These are phyloP conservation scores for Paramyrothecium roridum DNA, from an alignment of 2,329 filamentous ascomycete genomes.

Conservation along the genomic window DNA sequence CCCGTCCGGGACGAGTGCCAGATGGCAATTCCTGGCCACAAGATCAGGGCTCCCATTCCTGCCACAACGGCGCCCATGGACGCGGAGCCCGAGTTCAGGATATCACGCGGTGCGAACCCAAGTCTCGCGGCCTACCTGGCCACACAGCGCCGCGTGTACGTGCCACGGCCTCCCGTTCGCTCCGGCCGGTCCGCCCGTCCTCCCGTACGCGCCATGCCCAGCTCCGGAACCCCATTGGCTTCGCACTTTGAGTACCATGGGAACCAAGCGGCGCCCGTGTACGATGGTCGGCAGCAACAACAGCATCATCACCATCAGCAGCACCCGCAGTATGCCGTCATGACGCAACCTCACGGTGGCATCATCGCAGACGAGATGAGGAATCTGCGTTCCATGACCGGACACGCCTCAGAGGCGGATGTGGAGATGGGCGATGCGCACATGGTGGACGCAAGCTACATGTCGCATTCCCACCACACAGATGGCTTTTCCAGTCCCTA, in stretches of 20 bases:
- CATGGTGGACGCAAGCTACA: constrained; percentile 24
- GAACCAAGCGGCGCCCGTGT: constrained; percentile 18
- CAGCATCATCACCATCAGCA: constrained; percentile 14
- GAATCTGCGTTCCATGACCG: constrained; percentile 28
- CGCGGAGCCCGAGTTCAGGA: constrained; percentile 32
- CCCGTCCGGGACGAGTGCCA: constrained; percentile 32
- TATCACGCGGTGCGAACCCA: constrained; percentile 29
- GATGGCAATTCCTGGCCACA: constrained; percentile 30
- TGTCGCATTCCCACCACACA: constrained; percentile 9
- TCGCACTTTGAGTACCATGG: constrained; percentile 19
- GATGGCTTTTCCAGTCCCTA: constrained; percentile 14
- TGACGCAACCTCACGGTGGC: constrained; percentile 21
- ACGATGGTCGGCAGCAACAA: constrained; percentile 10
- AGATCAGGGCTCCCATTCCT: constrained; percentile 15
- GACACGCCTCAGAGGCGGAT: constrained; percentile 24
- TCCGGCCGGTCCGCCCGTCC: constrained; percentile 26
- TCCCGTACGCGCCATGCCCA: constrained; percentile 17
- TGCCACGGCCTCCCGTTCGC: constrained; percentile 21
- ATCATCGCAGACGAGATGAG: constrained; percentile 34
- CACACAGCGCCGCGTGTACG: constrained; percentile 29
- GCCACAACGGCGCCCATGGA: constrained; percentile 20
- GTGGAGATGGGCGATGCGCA: constrained; percentile 32
- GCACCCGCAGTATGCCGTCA: constrained; percentile 24
- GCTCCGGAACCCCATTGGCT: constrained; percentile 11
- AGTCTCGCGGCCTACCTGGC: constrained; percentile 31